Evolutionary conservation across 495 filamentous ascomycete species (phyloP).

Genomic region (Rhypophila decipiens): DNA sequence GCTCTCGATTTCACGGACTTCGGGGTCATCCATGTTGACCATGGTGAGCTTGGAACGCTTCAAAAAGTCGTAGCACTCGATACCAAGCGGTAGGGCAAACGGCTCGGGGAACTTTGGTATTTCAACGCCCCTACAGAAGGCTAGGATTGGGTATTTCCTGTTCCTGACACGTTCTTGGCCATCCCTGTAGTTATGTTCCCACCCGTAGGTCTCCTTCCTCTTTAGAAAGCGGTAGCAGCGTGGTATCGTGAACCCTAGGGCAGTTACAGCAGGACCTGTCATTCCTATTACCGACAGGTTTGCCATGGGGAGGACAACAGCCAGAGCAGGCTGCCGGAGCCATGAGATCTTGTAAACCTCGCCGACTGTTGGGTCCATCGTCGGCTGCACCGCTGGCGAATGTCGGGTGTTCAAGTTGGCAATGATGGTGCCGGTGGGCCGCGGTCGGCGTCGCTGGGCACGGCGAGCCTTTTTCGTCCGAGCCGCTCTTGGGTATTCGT

Average conservation of each 20-base stretch:
- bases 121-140: neutral
- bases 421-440: neutral
- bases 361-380: neutral
- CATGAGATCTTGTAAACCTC: neutral
- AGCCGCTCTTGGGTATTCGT: too few species aligned
- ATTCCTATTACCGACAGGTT: neutral
- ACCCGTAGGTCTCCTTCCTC: neutral
- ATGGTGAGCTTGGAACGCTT: neutral
- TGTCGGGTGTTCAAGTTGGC: neutral
- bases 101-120: neutral
- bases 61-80: neutral
- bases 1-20: neutral
- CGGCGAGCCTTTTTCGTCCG: too few species aligned
- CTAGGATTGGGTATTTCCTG: neutral
- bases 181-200: neutral
- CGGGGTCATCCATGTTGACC: neutral
- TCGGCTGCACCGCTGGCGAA: neutral
- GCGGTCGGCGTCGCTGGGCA: too few species aligned
- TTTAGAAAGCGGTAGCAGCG: neutral
- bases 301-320: neutral
- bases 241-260: neutral
- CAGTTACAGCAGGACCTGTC: neutral
- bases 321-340: neutral
- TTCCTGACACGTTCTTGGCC: neutral
- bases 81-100: neutral